phyloP scores from a whole-genome alignment of 2,329 filamentous ascomycete species.

The Paradendryphiella salina region DNA sequence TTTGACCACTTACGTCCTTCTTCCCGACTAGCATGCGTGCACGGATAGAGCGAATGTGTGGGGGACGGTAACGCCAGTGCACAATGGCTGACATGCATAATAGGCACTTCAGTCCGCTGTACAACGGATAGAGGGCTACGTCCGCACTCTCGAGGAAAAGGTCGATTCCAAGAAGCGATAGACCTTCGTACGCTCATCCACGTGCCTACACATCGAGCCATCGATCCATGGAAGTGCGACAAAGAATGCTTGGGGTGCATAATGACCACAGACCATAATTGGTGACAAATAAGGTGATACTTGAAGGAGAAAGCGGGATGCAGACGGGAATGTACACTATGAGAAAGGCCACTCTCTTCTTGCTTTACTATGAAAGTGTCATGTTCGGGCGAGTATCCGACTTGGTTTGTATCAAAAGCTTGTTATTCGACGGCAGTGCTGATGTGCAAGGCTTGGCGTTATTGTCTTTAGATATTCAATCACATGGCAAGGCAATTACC shows the following conservation, averaged over 20 bases:
- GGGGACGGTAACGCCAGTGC: neutral
- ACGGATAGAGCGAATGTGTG: neutral
- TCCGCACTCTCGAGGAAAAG: slow-evolving; percentile 79
- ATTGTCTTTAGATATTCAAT: too few species aligned
- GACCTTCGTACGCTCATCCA: neutral
- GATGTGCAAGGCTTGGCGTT: neutral
- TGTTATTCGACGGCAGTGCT: neutral
- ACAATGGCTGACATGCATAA: slow-evolving; percentile 17
- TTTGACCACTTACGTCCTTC: slow-evolving; percentile 32
- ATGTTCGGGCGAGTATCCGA: neutral
- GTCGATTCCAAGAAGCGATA: slow-evolving; percentile 56
- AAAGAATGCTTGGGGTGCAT: neutral
- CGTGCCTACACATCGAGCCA: neutral
- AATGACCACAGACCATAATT: neutral
- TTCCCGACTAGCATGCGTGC: neutral
- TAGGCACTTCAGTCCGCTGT: slow-evolving; percentile 83
- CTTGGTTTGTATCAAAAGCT: neutral
- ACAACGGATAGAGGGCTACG: slow-evolving; percentile 81
- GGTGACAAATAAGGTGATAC: neutral
- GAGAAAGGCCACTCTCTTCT: neutral
- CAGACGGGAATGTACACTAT: slow-evolving; percentile 7
- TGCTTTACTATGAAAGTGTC: slow-evolving; percentile 3
- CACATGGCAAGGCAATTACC: too few species aligned
- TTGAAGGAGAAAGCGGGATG: neutral
- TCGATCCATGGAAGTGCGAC: neutral